A percentile compares a stretch with the other conserved stretches of the same genome.
phyloP scores from a whole-genome alignment of 2,329 filamentous ascomycete genomes.

The Aspergillus calidoustus region DNA sequence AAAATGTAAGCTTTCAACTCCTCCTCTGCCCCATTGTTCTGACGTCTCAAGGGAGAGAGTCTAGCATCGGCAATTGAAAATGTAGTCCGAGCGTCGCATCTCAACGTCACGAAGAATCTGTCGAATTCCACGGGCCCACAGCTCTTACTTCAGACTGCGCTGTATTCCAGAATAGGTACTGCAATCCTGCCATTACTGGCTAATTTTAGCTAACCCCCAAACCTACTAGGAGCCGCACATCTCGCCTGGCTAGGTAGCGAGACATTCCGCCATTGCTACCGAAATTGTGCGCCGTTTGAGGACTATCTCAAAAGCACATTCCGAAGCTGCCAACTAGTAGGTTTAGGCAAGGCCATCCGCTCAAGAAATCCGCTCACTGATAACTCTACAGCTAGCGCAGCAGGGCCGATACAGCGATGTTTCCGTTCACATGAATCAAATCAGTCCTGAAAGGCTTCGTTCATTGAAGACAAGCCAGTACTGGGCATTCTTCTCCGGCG shows the following conservation, averaged over 20 bases:
- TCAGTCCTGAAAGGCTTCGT: constrained; percentile 66
- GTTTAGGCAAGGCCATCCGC: constrained; percentile 8
- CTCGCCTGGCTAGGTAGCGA: constrained; percentile 66
- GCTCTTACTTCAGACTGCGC: constrained; percentile 70
- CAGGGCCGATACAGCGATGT: constrained; percentile 74
- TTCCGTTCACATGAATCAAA: constrained; percentile 60
- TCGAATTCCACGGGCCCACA: constrained; percentile 74
- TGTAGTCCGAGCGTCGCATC: constrained; percentile 79
- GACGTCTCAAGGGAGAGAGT: constrained; percentile 56
- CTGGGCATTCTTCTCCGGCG: constrained; percentile 48
- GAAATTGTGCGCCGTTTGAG: constrained; percentile 67
- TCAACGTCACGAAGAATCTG: constrained; percentile 78
- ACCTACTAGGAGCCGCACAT: constrained; percentile 55
- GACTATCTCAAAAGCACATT: constrained; percentile 78
- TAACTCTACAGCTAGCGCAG: constrained; percentile 55
- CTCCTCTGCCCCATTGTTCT: constrained; percentile 16
- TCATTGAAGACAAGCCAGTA: constrained; percentile 76
- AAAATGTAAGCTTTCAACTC: constrained; percentile 62
- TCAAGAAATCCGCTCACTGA: constrained; percentile 2
- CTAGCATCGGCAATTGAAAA: constrained; percentile 71
- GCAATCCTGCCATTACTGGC: no score
- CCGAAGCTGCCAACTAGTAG: constrained; percentile 67
- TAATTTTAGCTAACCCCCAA: constrained; percentile 16
- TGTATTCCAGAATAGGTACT: constrained; percentile 77
- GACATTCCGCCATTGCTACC: constrained; percentile 75